These are phyloP conservation scores for Colletotrichum paranaense DNA, from an alignment of 2,329 filamentous ascomycete genomes.

Conservation along the genomic window DNA sequence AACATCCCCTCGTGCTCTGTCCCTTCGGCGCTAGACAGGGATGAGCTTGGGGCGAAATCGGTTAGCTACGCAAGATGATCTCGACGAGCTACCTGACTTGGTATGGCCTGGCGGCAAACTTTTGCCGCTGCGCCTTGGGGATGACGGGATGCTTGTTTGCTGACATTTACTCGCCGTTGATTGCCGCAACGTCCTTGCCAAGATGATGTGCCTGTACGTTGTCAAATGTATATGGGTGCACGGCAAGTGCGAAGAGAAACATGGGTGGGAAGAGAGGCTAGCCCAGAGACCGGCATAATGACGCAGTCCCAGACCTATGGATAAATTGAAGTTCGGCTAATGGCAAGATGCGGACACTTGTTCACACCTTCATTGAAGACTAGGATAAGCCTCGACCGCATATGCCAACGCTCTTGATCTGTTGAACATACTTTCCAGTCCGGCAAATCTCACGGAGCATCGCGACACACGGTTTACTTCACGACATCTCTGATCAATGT, in stretches of 20 bases:
- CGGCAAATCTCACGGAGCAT: neutral
- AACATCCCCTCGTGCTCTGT: neutral
- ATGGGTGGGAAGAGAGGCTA: neutral
- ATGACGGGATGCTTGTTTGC: neutral
- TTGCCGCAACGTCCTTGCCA: neutral
- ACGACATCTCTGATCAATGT: neutral
- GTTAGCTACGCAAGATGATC: neutral
- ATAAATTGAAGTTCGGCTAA: neutral
- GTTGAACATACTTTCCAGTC: too few species aligned
- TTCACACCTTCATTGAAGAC: too few species aligned
- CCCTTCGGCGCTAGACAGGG: neutral
- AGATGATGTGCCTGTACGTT: neutral
- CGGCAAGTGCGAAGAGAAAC: neutral
- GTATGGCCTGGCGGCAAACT: neutral
- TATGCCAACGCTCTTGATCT: neutral
- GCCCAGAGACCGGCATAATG: neutral
- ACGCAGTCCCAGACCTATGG: neutral
- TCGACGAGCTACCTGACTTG: constrained; percentile 1
- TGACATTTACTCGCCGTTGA: neutral
- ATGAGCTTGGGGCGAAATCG: neutral
- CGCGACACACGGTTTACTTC: neutral
- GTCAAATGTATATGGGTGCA: neutral
- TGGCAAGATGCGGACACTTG: neutral
- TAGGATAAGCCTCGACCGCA: neutral
- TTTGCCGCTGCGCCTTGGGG: neutral